phyloP scores from a whole-genome alignment of 768 basidiomycete species.

The Russula emetica region DNA sequence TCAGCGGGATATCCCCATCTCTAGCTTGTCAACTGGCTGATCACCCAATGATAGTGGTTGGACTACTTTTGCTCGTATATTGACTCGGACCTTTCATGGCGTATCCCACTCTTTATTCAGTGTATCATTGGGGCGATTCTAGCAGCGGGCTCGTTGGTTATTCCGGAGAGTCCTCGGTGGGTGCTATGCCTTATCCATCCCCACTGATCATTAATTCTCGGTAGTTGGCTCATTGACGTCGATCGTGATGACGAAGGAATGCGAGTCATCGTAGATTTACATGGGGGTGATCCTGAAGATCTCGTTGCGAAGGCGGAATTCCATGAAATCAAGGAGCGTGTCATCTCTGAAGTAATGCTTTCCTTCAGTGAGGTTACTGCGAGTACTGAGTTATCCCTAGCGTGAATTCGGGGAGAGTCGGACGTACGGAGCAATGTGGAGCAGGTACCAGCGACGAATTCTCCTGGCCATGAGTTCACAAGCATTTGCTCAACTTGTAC shows the following conservation, averaged over 20 bases:
- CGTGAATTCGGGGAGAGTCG: slow-evolving; percentile 71
- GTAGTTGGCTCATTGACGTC: slow-evolving; percentile 85
- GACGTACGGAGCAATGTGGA: slow-evolving; percentile 82
- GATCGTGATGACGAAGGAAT: slow-evolving; percentile 81
- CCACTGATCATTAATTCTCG: not conserved
- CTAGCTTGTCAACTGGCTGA: not conserved
- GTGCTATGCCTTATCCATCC: slow-evolving; percentile 13
- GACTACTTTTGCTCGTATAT: slow-evolving; percentile 93
- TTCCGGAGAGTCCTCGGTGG: slow-evolving; percentile 89
- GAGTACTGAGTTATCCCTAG: slow-evolving; percentile 37
- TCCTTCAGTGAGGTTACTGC: not conserved
- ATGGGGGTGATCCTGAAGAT: slow-evolving; percentile 73
- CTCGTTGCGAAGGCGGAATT: slow-evolving; percentile 75
- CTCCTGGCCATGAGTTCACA: slow-evolving; percentile 93
- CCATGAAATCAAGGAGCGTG: slow-evolving; percentile 80
- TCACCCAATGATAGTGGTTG: slow-evolving; percentile 59
- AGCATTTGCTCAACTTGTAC: slow-evolving; percentile 88
- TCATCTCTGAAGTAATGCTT: slow-evolving; percentile 57
- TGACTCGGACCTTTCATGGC: slow-evolving; percentile 83
- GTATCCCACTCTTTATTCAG: slow-evolving; percentile 84
- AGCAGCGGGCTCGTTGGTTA: slow-evolving; percentile 68
- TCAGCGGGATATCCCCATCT: slow-evolving; percentile 39
- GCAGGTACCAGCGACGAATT: slow-evolving; percentile 78
- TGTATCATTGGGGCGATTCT: slow-evolving; percentile 82
- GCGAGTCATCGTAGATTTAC: slow-evolving; percentile 81